Conservation (phyloP, 306 rosid species). For the Cucumis hystrix region DNA sequence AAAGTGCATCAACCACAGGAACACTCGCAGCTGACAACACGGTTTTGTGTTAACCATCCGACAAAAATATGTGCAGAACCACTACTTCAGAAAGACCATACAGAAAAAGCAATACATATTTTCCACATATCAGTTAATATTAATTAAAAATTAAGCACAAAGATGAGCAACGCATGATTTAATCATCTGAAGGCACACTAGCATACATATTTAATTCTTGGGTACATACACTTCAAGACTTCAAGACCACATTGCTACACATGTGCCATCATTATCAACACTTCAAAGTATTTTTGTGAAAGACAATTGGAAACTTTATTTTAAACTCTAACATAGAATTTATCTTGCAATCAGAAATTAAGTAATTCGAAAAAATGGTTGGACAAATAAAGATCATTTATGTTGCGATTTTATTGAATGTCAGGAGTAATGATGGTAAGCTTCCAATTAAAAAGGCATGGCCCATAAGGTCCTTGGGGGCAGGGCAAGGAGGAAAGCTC, state of each 20-base stretch:
- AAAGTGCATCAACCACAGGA: neutral
- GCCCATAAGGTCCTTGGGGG: conserved; percentile 1
- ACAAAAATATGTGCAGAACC: neutral
- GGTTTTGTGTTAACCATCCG: neutral
- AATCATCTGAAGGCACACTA: neutral
- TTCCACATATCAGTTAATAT: neutral
- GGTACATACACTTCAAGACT: neutral
- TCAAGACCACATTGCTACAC: neutral
- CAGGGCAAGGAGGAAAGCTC: neutral
- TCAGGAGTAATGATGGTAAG: conserved; percentile 8
- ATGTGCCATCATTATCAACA: neutral
- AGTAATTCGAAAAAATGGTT: neutral
- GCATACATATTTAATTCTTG: neutral
- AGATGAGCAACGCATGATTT: neutral
- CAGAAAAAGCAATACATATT: neutral
- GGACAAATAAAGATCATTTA: neutral
- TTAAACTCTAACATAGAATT: neutral
- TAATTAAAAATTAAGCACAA: neutral
- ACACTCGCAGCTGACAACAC: neutral
- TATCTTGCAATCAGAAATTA: neutral
- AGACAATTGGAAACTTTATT: neutral
- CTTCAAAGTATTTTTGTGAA: neutral
- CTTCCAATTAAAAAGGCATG: conserved; percentile 5
- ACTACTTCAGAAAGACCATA: neutral
- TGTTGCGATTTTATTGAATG: neutral